phyloP scores from a whole-genome alignment of 257 asterid genomes.

The Fraxinus pennsylvanica region DNA sequence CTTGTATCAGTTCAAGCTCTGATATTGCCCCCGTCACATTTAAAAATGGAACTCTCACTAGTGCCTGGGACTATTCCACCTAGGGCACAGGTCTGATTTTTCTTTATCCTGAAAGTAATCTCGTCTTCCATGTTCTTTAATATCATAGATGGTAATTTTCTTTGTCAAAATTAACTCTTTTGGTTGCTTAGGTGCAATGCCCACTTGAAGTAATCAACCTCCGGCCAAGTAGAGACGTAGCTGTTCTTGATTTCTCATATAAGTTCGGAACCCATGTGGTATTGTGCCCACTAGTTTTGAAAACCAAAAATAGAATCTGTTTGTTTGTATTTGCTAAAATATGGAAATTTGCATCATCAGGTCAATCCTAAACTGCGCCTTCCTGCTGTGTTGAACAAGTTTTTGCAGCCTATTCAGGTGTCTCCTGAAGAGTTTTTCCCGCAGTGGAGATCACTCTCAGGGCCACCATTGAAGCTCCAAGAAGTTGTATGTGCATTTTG shows the following conservation, averaged over 20 bases:
- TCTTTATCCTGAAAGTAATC: background rate
- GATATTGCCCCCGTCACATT: slow-evolving; percentile 77
- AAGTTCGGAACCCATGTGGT: slow-evolving; percentile 73
- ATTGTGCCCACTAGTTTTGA: slow-evolving; percentile 20
- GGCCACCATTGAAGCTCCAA: slow-evolving; percentile 93
- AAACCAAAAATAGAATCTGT: background rate
- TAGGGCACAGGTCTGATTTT: slow-evolving; percentile 74
- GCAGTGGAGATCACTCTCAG: slow-evolving; percentile 96
- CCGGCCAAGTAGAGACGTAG: slow-evolving; percentile 85
- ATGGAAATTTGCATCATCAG: slow-evolving; percentile 41
- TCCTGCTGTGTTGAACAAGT: slow-evolving; percentile 85
- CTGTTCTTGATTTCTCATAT: slow-evolving; percentile 89
- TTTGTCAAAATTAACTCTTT: slow-evolving; percentile 12
- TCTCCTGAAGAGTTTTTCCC: slow-evolving; percentile 90
- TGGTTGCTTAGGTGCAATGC: slow-evolving; percentile 72
- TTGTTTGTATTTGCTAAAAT: slow-evolving; percentile 30
- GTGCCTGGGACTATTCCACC: slow-evolving; percentile 97
- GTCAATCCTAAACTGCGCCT: slow-evolving; percentile 87
- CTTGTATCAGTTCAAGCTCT: slow-evolving; percentile 77
- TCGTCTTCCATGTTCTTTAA: background rate
- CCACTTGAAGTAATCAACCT: slow-evolving; percentile 87
- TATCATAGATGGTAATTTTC: background rate
- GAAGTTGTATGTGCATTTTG: slow-evolving; percentile 72
- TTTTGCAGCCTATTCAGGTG: slow-evolving; percentile 71
- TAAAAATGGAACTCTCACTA: slow-evolving; percentile 70